These are phyloP conservation scores for Cordyceps farinosa DNA, from an alignment of 2,329 filamentous ascomycete species.

Conservation along the genomic window DNA sequence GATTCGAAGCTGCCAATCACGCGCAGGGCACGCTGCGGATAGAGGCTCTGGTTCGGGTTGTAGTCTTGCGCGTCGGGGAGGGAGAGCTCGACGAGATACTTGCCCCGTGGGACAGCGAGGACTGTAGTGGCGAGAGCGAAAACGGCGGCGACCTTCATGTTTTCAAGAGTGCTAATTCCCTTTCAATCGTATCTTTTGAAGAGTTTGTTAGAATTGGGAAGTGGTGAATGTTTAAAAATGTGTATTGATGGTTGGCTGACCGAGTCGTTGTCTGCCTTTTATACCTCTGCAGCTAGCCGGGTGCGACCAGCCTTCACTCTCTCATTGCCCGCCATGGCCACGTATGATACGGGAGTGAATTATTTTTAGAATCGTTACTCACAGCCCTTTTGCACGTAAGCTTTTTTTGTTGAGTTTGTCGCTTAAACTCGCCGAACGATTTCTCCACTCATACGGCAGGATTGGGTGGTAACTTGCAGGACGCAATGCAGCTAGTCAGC, in stretches of 20 bases:
- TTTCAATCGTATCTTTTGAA: background rate
- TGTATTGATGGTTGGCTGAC: no score
- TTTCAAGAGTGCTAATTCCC: background rate
- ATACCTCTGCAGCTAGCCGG: background rate
- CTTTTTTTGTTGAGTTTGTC: background rate
- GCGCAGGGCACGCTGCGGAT: slow-evolving; percentile 7
- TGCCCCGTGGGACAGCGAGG: background rate
- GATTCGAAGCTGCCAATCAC: background rate
- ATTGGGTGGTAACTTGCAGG: background rate
- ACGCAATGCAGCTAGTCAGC: background rate
- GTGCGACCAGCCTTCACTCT: background rate
- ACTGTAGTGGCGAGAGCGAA: background rate
- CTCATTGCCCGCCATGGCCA: background rate
- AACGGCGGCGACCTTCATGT: background rate
- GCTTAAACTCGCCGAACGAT: background rate
- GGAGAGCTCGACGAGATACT: slow-evolving; percentile 8
- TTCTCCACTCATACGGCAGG: background rate
- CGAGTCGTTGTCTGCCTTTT: no score
- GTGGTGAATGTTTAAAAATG: background rate
- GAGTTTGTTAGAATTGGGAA: no score
- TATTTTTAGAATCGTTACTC: background rate
- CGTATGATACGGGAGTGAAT: background rate
- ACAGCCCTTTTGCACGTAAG: no score
- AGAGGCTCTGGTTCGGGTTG: slow-evolving; percentile 6
- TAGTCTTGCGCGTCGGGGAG: slow-evolving; percentile 12